Base-by-base conservation (phyloP, 1,284 basidiomycete species). In the Rhodotorula sp. region DNA sequence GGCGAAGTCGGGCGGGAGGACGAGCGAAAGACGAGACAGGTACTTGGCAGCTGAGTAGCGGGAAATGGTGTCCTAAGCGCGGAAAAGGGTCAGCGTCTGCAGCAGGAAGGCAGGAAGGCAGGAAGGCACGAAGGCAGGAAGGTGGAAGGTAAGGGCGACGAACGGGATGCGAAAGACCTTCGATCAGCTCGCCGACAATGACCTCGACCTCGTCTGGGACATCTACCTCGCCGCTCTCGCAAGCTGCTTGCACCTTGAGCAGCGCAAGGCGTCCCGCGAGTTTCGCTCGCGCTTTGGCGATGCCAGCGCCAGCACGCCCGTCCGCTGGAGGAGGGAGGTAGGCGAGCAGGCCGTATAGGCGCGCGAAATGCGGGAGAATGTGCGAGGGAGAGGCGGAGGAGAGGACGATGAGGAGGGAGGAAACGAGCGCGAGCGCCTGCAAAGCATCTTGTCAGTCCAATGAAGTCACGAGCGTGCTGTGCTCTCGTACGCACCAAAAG, bases 41-140 rank as follows among this genome's bases (percentile, higher is more conserved):
- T 92, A 93, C 81, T 99, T 99, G 9, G 97, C 92, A 4, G 92
- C 88, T 16, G 95, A 94, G 87, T 93, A 99, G 59, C 97, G 90
- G 27, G 99, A 93, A 45, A 94, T 85, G 0, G 97, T 97, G 79
- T 98, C 95, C 92, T 97, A 13, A 14, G 53, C 25, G 16, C 13
- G 48, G n/a, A 23, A 16, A 12, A 17, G 25, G 8, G 17, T 34
- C 34, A 19, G 48, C 17, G 48, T 8, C 19, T 9, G 48, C 17
- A 17, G 19, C 19, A 23, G 17, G 19, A 21, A 21, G 48, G 19
- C 19, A 21, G 9, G 16, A 3, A 17, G 23, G 41, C 19, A 41
- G 77, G 16, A 9, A 21, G 34, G 53, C 8, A 4, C 45, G 21
- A 3, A 19, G 5, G 13, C 19, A 19, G 54, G 16, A 13, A 2